Evolutionary conservation across 306 rosid genomes (phyloP).

Genomic region (Vigna reflexopilosa): DNA sequence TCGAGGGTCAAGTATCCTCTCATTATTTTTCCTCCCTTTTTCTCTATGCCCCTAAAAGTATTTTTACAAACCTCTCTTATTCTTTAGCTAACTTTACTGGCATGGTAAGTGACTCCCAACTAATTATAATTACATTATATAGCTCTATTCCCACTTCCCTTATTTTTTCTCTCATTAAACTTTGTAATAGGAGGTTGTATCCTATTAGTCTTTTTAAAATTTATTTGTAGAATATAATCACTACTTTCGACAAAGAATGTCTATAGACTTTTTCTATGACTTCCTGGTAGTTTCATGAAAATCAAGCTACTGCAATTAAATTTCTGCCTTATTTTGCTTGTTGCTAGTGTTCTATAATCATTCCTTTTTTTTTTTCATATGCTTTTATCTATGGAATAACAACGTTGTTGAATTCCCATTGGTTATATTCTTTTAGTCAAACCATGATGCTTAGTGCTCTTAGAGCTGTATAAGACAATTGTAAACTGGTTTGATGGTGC

Average conservation of each 20-base stretch:
- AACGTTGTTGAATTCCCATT: slow-evolving; percentile 22
- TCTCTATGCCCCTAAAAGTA: too few relatives aligned
- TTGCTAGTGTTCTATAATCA: slow-evolving; percentile 13
- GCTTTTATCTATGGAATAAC: slow-evolving; percentile 30
- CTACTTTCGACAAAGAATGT: slow-evolving; percentile 27
- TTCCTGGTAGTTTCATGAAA: slow-evolving; percentile 17
- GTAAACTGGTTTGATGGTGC: slow-evolving; percentile 50
- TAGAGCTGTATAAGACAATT: slow-evolving; percentile 15
- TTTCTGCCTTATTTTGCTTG: slow-evolving; percentile 28
- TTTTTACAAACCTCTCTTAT: too few relatives aligned
- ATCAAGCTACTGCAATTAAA: slow-evolving; percentile 11
- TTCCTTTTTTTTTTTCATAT: neutral
- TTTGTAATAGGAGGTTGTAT: too few relatives aligned
- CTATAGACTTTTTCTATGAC: neutral
- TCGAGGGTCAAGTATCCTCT: too few relatives aligned
- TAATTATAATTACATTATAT: too few relatives aligned
- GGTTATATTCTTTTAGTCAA: slow-evolving; percentile 34
- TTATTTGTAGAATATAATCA: slow-evolving; percentile 1
- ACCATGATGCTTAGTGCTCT: slow-evolving; percentile 24
- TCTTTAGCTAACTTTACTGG: too few relatives aligned
- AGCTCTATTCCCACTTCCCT: too few relatives aligned
- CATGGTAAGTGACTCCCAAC: too few relatives aligned
- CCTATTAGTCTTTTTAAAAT: neutral
- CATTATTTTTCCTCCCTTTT: too few relatives aligned
- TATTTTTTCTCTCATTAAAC: too few relatives aligned